Evolutionary conservation across 768 basidiomycete genomes (phyloP), one percentile per base, ranked within the genome.

Genomic region (Tephrocybe sp.): DNA sequence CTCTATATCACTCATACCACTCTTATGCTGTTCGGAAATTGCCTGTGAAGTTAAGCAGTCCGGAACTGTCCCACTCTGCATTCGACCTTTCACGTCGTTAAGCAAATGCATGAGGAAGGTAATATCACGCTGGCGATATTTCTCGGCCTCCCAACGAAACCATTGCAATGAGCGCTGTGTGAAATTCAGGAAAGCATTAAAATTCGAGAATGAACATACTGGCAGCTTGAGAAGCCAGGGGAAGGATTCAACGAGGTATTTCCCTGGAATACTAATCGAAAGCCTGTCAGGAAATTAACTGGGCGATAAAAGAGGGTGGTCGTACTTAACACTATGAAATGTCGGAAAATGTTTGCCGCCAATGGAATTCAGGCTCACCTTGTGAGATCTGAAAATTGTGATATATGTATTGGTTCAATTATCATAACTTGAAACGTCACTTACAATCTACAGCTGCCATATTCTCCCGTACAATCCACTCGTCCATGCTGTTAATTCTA

Each of bases 381-480:
- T 42, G 33, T 49, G 31, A 49, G 12, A 23, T 49, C 48, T 49
- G 11, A 9, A 26, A 23, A 35, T 9, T 31, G 22, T 7, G 26
- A 7, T 26, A 3, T 26, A 26, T 26, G 4, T 26, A 26, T 3
- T 7, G 22, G 4, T 35, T 0, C 22, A 20, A 42, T 10, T 39
- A 22, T 32, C 8, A 35, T 32, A 12, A 23, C 23, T 4, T 9
- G 19, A n/a, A 23, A 40, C 10, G 13, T 14, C 9, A 58, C 74
- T 55, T 52, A 76, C 76, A 76, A 47, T 72, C 70, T 63, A 75
- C 68, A 3, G 75, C 65, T 11, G 66, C 65, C 66, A 74, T 70
- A 43, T 76, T 76, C 49, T 76, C 74, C 51, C 68, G 71, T 0
- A 78, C 74, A 14, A 78, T 65, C 70, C 74, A 78, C 40, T 78